Conservation (phyloP, 2,329 filamentous ascomycete genomes). For the Sarocladiaceae sp. region DNA sequence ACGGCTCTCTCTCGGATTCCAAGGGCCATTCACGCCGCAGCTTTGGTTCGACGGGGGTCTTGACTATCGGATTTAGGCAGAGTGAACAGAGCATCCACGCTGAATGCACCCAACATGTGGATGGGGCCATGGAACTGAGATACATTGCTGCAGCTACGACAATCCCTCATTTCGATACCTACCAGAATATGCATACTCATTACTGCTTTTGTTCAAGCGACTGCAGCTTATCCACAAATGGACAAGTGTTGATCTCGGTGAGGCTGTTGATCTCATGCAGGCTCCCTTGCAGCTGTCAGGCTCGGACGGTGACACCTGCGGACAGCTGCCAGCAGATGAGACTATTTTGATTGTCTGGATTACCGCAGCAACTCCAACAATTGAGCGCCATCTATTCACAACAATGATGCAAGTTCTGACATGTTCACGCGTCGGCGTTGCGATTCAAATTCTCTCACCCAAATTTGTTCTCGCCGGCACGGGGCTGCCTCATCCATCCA, state of each 20-base stretch:
- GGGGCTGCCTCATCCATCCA: too few relatives aligned
- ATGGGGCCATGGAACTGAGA: background rate
- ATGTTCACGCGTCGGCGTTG: too few relatives aligned
- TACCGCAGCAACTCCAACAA: background rate
- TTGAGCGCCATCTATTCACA: background rate
- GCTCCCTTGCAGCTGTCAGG: constrained; percentile 6
- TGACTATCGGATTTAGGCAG: constrained; percentile 31
- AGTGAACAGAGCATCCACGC: background rate
- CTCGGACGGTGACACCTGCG: background rate
- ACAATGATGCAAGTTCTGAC: background rate
- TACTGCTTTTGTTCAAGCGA: too few relatives aligned
- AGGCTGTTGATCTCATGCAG: too few relatives aligned
- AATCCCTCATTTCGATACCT: too few relatives aligned
- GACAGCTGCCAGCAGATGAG: constrained; percentile 3
- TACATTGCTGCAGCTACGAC: too few relatives aligned
- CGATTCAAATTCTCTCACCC: too few relatives aligned
- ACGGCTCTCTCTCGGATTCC: constrained; percentile 26
- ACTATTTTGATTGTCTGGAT: constrained; percentile 3
- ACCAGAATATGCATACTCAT: too few relatives aligned
- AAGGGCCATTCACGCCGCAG: constrained; percentile 37
- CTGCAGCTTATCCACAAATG: too few relatives aligned
- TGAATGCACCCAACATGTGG: background rate
- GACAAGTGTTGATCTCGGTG: too few relatives aligned
- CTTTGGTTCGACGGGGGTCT: constrained; percentile 39
- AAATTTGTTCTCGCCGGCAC: too few relatives aligned